Evolutionary conservation across 176 grass and related monocot species (phyloP).

Genomic region (Metroxylon sagu): DNA sequence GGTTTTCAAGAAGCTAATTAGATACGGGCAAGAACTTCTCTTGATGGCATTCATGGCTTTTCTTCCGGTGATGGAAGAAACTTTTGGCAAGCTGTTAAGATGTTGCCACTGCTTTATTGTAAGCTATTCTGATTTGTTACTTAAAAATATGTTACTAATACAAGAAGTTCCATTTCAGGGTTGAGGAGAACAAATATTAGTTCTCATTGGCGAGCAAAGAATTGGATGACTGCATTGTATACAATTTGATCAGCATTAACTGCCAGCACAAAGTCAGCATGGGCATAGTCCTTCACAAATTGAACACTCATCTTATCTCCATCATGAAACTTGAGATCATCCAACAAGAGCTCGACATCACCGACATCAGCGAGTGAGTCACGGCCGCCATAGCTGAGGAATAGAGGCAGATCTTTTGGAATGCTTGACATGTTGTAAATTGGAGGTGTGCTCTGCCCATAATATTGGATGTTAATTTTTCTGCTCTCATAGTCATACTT

Average conservation of each 20-base stretch:
- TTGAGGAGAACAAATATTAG: too few species aligned
- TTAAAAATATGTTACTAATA: too few species aligned
- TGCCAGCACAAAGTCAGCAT: conserved; percentile 64
- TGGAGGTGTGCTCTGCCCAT: conserved; percentile 47
- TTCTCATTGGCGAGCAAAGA: conserved; percentile 20
- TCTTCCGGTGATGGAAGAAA: too few species aligned
- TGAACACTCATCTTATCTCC: conserved; percentile 43
- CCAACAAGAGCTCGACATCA: conserved; percentile 42
- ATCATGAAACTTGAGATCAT: conserved; percentile 46
- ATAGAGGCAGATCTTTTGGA: conserved; percentile 43
- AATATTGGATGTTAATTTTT: conserved; percentile 38
- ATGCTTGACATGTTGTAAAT: conserved; percentile 48
- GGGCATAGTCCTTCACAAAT: conserved; percentile 56
- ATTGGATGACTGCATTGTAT: conserved; percentile 46
- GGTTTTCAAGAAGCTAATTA: too few species aligned
- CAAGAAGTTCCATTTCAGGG: too few species aligned
- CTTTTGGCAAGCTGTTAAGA: too few species aligned
- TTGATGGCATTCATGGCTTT: too few species aligned
- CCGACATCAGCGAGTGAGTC: conserved; percentile 48
- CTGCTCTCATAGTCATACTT: conserved; percentile 57
- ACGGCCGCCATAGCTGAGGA: conserved; percentile 73
- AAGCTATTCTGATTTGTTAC: too few species aligned
- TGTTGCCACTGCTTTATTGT: too few species aligned
- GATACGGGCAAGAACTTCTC: too few species aligned
- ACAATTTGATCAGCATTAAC: conserved; percentile 57